phyloP scores from a whole-genome alignment of 176 grass and related monocot species.

The Ampelocalamus luodianensis region DNA sequence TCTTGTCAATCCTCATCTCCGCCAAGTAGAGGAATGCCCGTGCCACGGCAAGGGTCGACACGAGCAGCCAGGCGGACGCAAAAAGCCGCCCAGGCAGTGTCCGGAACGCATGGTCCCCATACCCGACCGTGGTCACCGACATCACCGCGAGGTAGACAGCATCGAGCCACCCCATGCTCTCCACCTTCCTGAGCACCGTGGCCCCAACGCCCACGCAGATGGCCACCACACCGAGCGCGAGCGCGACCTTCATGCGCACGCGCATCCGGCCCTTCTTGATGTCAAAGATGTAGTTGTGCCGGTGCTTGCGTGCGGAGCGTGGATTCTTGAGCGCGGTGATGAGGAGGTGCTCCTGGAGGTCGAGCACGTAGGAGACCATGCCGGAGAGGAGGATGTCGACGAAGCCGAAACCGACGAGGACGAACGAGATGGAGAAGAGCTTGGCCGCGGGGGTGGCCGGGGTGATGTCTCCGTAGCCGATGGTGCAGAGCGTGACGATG shows the following conservation, averaged over 20 bases:
- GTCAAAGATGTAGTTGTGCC: constrained; percentile 81
- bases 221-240: constrained; percentile 67
- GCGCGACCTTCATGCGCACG: constrained; percentile 79
- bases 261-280: constrained; percentile 95
- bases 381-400: too few species aligned
- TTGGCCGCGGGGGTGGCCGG: constrained; percentile 76
- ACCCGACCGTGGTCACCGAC: constrained; percentile 91
- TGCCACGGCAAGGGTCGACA: constrained; percentile 85
- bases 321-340: constrained; percentile 72
- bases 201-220: constrained; percentile 77
- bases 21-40: constrained; percentile 91
- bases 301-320: constrained; percentile 43
- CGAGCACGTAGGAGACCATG: constrained; percentile 71
- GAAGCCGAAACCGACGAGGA: too few species aligned
- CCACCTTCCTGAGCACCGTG: constrained; percentile 67
- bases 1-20: constrained; percentile 95
- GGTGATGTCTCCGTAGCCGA: constrained; percentile 93
- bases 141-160: constrained; percentile 87
- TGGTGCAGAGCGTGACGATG: constrained; percentile 98
- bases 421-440: constrained; percentile 86
- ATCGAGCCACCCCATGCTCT: constrained; percentile 74
- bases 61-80: constrained; percentile 79
- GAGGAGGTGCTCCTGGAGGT: constrained; percentile 91
- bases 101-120: constrained; percentile 76
- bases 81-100: constrained; percentile 74